Percentiles rank a stretch among this genome's conserved stretches.
These are phyloP conservation scores for Diplocarpon mali DNA, from an alignment of 2,329 filamentous ascomycete species.

Conservation along the genomic window DNA sequence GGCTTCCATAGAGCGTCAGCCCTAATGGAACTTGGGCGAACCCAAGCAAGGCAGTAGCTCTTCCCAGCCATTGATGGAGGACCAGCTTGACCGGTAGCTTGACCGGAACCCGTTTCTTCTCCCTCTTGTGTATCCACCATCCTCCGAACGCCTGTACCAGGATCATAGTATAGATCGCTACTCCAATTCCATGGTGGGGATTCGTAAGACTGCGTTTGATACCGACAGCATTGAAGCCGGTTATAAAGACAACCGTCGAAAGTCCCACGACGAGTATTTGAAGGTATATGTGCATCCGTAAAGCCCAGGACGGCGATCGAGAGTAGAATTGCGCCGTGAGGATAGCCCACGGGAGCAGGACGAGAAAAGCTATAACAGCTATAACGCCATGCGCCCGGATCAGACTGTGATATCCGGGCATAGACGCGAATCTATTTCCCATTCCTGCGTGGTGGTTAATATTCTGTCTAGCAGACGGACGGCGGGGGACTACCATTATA, in stretches of 20 bases:
- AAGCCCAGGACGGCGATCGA: constrained; percentile 45
- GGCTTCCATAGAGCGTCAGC: constrained; percentile 84
- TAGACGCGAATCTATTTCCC: constrained; percentile 65
- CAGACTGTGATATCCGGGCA: constrained; percentile 59
- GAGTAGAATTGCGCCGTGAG: constrained; percentile 63
- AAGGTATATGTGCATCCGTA: constrained; percentile 63
- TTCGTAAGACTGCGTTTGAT: constrained; percentile 62
- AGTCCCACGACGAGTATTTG: constrained; percentile 59
- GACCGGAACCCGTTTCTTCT: constrained; percentile 33
- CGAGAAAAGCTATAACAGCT: constrained; percentile 61
- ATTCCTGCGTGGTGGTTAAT: constrained; percentile 41
- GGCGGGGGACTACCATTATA: constrained; percentile 57
- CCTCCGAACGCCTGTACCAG: constrained; percentile 62
- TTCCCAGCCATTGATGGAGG: constrained; percentile 81
- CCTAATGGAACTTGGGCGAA: constrained; percentile 83
- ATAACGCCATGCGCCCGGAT: constrained; percentile 63
- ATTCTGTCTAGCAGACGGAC: too few species aligned
- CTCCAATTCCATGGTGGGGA: constrained; percentile 74
- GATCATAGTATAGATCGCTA: constrained; percentile 66
- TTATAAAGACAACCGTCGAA: constrained; percentile 58
- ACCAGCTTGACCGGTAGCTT: constrained; percentile 26
- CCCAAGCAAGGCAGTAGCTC: constrained; percentile 67
- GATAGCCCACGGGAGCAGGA: constrained; percentile 63
- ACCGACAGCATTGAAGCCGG: constrained; percentile 72
- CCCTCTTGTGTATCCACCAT: constrained; percentile 39